Base-by-base conservation (phyloP, 371 early-diverging fungal species). In the Fennellomyces sp. region DNA sequence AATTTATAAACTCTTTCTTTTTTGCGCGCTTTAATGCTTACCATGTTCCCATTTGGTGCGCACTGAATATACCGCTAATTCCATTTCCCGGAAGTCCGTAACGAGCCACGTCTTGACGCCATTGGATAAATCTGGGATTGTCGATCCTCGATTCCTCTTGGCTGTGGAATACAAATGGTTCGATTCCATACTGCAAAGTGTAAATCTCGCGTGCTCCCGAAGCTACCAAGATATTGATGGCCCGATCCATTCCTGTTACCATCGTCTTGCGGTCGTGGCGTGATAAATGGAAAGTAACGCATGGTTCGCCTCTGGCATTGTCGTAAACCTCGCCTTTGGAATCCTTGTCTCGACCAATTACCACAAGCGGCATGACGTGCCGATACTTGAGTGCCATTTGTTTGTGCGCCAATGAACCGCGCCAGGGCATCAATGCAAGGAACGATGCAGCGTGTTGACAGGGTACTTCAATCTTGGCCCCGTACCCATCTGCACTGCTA, bases 311-410 rank as follows among this genome's bases (percentile, higher is more conserved):
- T 11, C 63, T 12, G 0, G 30, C 29, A 53, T 66, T 56, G 27
- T 63, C 62, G 11, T 7, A 26, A 0, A 70, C 69, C 23, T 30
- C 31, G 10, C 65, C 73, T 7, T 52, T 50, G 8, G 77, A 73
- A 57, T 89, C 88, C 49, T 82, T 81, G 65, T 91, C 91, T 47
- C 90, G 84, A 4, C 65, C 54, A 17, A 91, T 70, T 11, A 78
- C 75, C 19, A 88, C 51, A 21, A 88, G 42, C 17, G 80, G 73
- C 10, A 68, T 56, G 8, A 73, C 68, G 30, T 80, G 66, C 45
- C 66, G 52, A 26, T 61, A 63, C 26, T 45, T 53, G 17, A 84
- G 23, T 84, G 90, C 83, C 0, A 66, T 23, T 10, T 67, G 38
- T 67, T 87, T 86, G 57, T 86, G 83, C n/a, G 77, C 61, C 5